Evolutionary conservation across 257 asterid species (phyloP), one percentile per base, ranked within the genome.

Genomic region (Ballota nigra): DNA sequence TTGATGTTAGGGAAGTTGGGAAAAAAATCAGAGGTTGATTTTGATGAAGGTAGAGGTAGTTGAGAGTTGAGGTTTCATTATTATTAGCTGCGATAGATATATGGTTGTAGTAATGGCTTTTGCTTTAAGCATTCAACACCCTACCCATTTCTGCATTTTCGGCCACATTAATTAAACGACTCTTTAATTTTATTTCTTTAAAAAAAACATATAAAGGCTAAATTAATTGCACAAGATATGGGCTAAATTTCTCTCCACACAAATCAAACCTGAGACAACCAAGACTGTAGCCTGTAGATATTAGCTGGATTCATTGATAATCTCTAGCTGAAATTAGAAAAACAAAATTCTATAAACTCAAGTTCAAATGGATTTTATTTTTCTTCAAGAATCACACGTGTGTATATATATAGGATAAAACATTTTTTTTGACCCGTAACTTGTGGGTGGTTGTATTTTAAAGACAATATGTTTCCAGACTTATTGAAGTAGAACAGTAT

Each of bases 21-120:
- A 66, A n/a, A 31, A n/a, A 34, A 43, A 31, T 66, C 38, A 70
- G 66, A 52, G 61, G 33, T 51, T 18, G 55, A 69, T 16, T 53
- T 68, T 68, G 86, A 62, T 75, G 79, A 64, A 74, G 47, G 78
- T 60, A 4, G 86, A 74, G 47, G 78, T 60, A 4, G 86, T 82
- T 82, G 86, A 75, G 33, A 4, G 83, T 82, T 82, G 81, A 24
- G 70, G 69, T 65, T 47, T 59, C 69, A 61, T 65, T 29, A 57
- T 38, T 49, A 70, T 70, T 70, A 38, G 49, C 18, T 72, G 67
- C 47, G 53, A 61, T 31, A 31, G 7, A n/a, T 33, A 6, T 5
- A 33, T 58, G 6, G 13, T 29, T 60, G 80, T 20, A 70, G 43
- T 60, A 61, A 67, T 66, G 56, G 52, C 38, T 29, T 57, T 56